Evolutionary conservation across 1,139 yeast species (phyloP).

Genomic region (Geotrichum phurueaensis): DNA sequence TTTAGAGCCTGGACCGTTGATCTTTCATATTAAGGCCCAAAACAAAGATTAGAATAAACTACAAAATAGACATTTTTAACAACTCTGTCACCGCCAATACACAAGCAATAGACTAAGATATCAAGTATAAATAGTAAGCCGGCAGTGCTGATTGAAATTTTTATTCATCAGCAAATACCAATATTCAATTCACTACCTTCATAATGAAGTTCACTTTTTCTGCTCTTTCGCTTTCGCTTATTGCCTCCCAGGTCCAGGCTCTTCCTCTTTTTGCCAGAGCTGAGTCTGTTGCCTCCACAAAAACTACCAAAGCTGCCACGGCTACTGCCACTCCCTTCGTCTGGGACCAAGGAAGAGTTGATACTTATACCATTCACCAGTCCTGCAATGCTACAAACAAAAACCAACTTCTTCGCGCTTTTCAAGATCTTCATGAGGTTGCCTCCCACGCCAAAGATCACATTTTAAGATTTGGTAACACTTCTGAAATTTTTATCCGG

Average conservation of each 20-base stretch:
- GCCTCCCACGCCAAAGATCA: conserved; percentile 33
- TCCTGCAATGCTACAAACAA: conserved; percentile 9
- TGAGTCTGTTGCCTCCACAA: not conserved
- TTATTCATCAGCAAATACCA: not conserved
- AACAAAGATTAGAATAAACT: not conserved
- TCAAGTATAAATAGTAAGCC: not conserved
- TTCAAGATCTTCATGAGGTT: not conserved
- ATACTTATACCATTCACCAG: not conserved
- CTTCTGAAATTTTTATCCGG: conserved; percentile 28
- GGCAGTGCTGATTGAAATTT: not conserved
- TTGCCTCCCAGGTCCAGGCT: not conserved
- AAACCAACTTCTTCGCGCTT: conserved; percentile 1
- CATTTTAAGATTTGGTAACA: conserved; percentile 29
- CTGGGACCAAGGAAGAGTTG: conserved; percentile 3
- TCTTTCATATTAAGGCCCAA: not conserved
- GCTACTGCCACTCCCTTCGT: not conserved
- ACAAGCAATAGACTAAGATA: not conserved
- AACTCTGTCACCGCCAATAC: no score
- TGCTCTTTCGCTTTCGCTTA: not conserved
- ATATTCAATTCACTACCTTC: not conserved
- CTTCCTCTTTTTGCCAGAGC: not conserved
- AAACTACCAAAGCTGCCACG: not conserved
- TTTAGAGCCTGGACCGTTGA: not conserved
- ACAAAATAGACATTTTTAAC: not conserved
- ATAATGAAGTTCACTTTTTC: not conserved